Conservation (phyloP, 768 basidiomycete species). For the Lanmaoa rubissima region DNA sequence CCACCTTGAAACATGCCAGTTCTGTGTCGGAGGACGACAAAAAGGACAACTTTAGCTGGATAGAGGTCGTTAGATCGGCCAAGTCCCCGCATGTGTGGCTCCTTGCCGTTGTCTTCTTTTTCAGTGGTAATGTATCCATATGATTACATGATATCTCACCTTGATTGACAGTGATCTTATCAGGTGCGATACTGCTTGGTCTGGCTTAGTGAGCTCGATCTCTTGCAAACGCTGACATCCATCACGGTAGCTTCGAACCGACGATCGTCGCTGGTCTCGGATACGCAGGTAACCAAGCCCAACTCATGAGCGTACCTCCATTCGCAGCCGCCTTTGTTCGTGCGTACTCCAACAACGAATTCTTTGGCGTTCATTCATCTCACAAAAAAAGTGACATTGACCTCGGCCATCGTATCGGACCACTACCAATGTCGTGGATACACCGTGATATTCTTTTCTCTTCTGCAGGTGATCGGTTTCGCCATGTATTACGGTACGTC, state of each 20-base stretch:
- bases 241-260: constrained; percentile 57
- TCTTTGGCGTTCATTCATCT: not conserved
- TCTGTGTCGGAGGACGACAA: constrained; percentile 41
- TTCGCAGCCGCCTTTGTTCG: constrained; percentile 48
- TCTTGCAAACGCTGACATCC: constrained; percentile 36
- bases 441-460: constrained; percentile 41
- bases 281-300: constrained; percentile 49
- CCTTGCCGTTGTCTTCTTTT: constrained; percentile 49
- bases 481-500: constrained; percentile 50
- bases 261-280: constrained; percentile 67
- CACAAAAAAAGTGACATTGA: constrained; percentile 31
- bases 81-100: constrained; percentile 56
- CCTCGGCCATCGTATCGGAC: constrained; percentile 51
- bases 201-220: constrained; percentile 23
- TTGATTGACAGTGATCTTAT: not conserved
- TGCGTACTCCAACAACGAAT: constrained; percentile 23
- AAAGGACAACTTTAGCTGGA: constrained; percentile 53
- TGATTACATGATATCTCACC: not conserved
- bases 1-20: constrained; percentile 21
- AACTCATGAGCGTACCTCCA: constrained; percentile 56
- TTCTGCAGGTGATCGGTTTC: constrained; percentile 51
- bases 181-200: constrained; percentile 18
- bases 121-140: constrained; percentile 40
- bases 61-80: constrained; percentile 48
- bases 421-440: constrained; percentile 50